Conservation (phyloP, 257 asterid genomes). For the Solanum dulcamara region DNA sequence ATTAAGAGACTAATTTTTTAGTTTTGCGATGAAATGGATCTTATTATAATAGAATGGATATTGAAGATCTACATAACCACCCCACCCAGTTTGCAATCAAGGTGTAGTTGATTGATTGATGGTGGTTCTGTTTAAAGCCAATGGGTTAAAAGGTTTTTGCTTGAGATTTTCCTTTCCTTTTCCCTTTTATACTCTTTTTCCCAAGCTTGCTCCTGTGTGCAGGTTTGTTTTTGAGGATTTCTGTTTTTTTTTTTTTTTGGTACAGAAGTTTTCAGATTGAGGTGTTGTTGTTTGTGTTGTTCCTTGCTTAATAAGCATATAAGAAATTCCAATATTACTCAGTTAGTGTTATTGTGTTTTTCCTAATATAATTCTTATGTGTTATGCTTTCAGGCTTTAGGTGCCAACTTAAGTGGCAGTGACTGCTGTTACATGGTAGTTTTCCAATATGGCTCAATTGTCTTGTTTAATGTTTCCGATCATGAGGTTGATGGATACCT, state of each 20-base stretch:
- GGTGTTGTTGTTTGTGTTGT: neutral
- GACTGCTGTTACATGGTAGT: slow-evolving; percentile 81
- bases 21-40: neutral
- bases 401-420: slow-evolving; percentile 53
- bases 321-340: neutral
- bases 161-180: neutral
- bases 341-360: neutral
- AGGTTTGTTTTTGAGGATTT: neutral
- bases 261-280: neutral
- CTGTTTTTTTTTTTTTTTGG: neutral
- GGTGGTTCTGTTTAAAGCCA: neutral
- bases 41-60: neutral
- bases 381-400: slow-evolving; percentile 35
- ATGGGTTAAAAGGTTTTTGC: neutral
- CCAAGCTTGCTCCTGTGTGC: neutral
- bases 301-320: neutral
- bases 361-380: neutral
- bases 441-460: slow-evolving; percentile 92
- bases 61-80: neutral
- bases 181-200: neutral
- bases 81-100: neutral
- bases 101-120: neutral
- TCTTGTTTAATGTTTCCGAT: slow-evolving; percentile 75
- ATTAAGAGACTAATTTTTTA: neutral
- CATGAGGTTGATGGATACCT: slow-evolving; percentile 79